phyloP scores from a whole-genome alignment of 768 basidiomycete species.

The Suillus subalutaceus region DNA sequence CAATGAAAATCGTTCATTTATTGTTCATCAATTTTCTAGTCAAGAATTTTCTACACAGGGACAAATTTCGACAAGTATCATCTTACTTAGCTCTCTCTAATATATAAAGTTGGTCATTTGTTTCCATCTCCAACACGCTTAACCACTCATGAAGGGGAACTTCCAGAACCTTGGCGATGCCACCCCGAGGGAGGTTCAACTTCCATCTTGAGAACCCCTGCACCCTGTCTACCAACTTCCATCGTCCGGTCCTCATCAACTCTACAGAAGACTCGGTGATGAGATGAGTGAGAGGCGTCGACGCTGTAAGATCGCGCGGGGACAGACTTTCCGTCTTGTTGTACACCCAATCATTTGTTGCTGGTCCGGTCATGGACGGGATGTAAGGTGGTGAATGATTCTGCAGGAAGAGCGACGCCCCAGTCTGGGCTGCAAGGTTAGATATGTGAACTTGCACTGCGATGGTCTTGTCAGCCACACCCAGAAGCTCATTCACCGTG shows the following conservation, averaged over 20 bases:
- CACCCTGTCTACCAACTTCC: conserved; percentile 49
- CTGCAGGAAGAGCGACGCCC: conserved; percentile 87
- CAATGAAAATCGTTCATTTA: no score
- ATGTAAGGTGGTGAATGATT: conserved; percentile 60
- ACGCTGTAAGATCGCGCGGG: conserved; percentile 39
- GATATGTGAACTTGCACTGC: conserved; percentile 76
- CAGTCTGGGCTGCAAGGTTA: conserved; percentile 87
- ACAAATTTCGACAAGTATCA: neutral
- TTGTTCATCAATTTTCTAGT: neutral
- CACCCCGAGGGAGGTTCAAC: conserved; percentile 26
- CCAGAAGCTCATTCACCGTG: neutral
- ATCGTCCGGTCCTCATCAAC: conserved; percentile 30
- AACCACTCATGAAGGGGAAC: conserved; percentile 27
- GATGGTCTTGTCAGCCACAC: conserved; percentile 12
- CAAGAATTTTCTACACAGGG: neutral
- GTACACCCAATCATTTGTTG: conserved; percentile 58
- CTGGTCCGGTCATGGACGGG: conserved; percentile 16
- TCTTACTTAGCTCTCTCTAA: conserved; percentile 36
- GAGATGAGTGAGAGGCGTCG: conserved; percentile 58
- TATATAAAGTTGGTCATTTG: conserved; percentile 50
- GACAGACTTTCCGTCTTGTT: conserved; percentile 79
- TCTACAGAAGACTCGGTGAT: conserved; percentile 51
- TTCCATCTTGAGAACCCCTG: conserved; percentile 48
- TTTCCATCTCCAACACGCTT: conserved; percentile 40
- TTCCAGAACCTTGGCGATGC: conserved; percentile 22